A percentile compares a stretch with the other conserved stretches of the same genome.
These are phyloP conservation scores for Leishmania amazonensis DNA, from an alignment of 208 protist genomes.

Conservation along the genomic window DNA sequence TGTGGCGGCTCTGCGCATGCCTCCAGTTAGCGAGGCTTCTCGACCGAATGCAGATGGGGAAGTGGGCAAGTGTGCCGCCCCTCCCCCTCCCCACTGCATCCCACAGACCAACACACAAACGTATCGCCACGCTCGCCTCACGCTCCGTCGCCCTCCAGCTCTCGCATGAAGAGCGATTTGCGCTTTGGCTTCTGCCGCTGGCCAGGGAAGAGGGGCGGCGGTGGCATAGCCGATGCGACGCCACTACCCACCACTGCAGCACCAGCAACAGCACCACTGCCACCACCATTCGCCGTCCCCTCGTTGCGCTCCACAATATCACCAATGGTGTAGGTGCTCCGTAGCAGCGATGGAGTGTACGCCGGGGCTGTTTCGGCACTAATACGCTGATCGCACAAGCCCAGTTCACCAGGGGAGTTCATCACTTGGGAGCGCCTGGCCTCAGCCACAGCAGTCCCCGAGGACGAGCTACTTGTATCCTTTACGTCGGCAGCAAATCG, in stretches of 20 bases:
- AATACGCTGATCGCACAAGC: background rate
- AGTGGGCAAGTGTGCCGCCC: background rate
- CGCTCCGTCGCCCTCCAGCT: constrained; percentile 29
- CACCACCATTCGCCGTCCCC: background rate
- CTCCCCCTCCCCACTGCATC: background rate
- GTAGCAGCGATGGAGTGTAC: constrained; percentile 5
- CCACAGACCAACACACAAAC: background rate
- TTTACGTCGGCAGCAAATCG: constrained; percentile 26
- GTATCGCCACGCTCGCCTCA: background rate
- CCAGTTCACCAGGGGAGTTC: background rate
- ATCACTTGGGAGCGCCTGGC: background rate
- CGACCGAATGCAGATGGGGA: background rate
- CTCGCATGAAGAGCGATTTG: constrained; percentile 58
- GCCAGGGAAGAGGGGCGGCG: constrained; percentile 6
- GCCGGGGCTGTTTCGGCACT: background rate
- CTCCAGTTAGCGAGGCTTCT: background rate
- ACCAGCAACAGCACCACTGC: background rate
- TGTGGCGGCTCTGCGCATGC: background rate
- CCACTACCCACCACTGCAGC: background rate
- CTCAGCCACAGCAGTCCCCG: background rate
- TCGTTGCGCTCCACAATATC: constrained; percentile 59
- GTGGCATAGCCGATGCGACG: background rate
- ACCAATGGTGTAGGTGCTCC: constrained; percentile 36
- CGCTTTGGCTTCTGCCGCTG: constrained; percentile 37
- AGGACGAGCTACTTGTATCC: too few relatives aligned